Evolutionary conservation across 202 grass and related monocot species (phyloP), one percentile per base, ranked within the genome.

Genomic region (Schoenoplectus tabernaemontani): DNA sequence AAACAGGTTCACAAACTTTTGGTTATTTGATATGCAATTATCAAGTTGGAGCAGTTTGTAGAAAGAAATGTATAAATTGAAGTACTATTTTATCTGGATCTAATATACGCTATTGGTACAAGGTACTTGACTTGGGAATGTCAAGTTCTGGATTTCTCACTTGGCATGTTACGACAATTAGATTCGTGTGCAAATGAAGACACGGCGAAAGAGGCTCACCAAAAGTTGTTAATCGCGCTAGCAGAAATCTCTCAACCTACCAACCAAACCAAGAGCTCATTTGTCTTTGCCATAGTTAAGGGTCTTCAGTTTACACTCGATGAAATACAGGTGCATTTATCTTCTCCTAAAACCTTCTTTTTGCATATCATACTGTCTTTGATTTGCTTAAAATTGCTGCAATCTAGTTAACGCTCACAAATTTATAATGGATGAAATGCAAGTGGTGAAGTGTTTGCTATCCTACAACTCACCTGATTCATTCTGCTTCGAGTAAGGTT

Each of bases 231-330:
- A 78, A 86, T 56, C 4, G 92, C 90, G 22, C 81, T 99, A 73
- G 76, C 75, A 48, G 83, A 85, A 44, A 89, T 79, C 79, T 87
- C 91, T 86, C 80, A 83, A 78, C 82, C 56, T 64, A 51, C 80
- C 57, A 65, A 78, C 9, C 87, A 88, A 68, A 61, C 47, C 3
- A 84, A 81, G 68, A 88, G 70, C 42, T 92, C 90, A 65, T 99
- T 95, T 70, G 26, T 87, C 79, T 74, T 91, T 86, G 69, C 83
- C 64, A 67, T 92, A 37, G 82, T 91, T 56, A 95, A 91, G 83
- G 96, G 92, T 30, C 59, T 99, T 77, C 92, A 83, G 13, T 99
- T 99, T 82, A 88, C 84, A 76, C 77, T 95, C 28, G 91, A 95
- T 83, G 88, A 99, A 78, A 91, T 99, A 89, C 86, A 91, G 91